Evolutionary conservation across 163 green algal genomes (phyloP).

Genomic region (Coccomyxa subellipsoidea): DNA sequence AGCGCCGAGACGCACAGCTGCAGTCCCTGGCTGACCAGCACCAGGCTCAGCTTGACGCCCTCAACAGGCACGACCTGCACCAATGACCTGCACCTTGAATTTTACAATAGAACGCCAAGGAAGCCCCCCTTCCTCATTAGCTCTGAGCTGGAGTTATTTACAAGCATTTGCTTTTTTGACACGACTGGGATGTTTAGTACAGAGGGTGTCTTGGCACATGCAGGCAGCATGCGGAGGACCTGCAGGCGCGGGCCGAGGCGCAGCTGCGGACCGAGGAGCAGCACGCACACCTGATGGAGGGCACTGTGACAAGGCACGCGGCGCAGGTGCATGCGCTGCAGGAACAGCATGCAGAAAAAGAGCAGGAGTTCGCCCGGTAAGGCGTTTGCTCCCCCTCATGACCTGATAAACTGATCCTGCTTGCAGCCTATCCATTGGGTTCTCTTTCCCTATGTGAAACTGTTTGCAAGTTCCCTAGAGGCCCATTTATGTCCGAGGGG

Average conservation of each 20-base stretch:
- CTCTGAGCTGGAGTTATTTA: too few species aligned
- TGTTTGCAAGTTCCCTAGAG: too few species aligned
- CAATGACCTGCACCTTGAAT: neutral
- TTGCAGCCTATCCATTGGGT: too few species aligned
- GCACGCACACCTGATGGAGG: neutral
- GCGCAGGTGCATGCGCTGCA: neutral
- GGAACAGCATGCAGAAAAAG: neutral
- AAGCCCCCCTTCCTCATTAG: too few species aligned
- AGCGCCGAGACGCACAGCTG: neutral
- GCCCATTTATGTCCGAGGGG: too few species aligned
- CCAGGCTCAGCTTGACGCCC: neutral
- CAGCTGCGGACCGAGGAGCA: slow-evolving; percentile 18
- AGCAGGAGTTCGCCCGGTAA: neutral
- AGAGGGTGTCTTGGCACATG: neutral
- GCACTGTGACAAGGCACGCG: neutral
- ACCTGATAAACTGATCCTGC: too few species aligned
- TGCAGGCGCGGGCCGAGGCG: slow-evolving; percentile 5
- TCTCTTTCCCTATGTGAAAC: too few species aligned
- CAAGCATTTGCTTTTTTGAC: too few species aligned
- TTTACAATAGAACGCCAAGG: too few species aligned
- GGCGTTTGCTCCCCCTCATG: too few species aligned
- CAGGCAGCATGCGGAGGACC: slow-evolving; percentile 10
- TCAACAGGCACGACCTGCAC: neutral
- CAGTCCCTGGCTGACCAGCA: neutral
- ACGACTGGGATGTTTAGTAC: neutral